A percentile compares a stretch with the other conserved stretches of the same genome.
These are phyloP conservation scores for Tanozyma kutaoensis DNA, from an alignment of 805 yeast species.

Conservation along the genomic window DNA sequence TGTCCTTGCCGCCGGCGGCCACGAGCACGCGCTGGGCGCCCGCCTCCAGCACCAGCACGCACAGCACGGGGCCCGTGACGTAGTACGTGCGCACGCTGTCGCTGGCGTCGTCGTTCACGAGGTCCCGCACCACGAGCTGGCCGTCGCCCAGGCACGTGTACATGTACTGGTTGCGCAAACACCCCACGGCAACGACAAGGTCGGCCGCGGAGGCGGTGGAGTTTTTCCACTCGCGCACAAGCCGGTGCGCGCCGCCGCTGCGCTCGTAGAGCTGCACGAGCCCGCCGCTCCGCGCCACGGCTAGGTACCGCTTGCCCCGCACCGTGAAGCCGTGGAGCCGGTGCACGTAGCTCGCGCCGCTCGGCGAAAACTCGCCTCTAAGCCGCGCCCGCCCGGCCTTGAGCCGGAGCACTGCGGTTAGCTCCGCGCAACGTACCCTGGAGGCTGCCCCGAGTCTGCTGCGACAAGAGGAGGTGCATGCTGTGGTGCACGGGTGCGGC, in stretches of 20 bases:
- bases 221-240: slow-evolving; percentile 23
- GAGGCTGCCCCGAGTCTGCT: slow-evolving; percentile 2
- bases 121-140: slow-evolving; percentile 19
- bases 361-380: slow-evolving; percentile 7
- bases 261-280: slow-evolving; percentile 16
- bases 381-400: slow-evolving; percentile 3
- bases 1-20: slow-evolving; percentile 14
- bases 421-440: neutral
- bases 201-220: slow-evolving; percentile 7
- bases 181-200: slow-evolving; percentile 12
- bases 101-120: slow-evolving; percentile 21
- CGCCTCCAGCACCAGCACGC: slow-evolving; percentile 6
- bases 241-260: slow-evolving; percentile 4
- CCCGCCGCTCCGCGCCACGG: slow-evolving; percentile 13
- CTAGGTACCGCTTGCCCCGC: slow-evolving; percentile 10
- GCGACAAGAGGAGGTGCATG: slow-evolving; percentile 2
- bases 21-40: slow-evolving; percentile 5
- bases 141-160: slow-evolving; percentile 21
- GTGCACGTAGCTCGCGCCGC: slow-evolving; percentile 8
- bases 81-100: slow-evolving; percentile 12
- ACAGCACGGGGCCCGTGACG: slow-evolving; percentile 12
- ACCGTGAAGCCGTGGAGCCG: slow-evolving; percentile 9
- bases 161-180: slow-evolving; percentile 13
- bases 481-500: no score
- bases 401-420: slow-evolving; percentile 6